These are phyloP conservation scores for Neofusicoccum laricinum DNA, from an alignment of 2,329 filamentous ascomycete species.

Conservation along the genomic window DNA sequence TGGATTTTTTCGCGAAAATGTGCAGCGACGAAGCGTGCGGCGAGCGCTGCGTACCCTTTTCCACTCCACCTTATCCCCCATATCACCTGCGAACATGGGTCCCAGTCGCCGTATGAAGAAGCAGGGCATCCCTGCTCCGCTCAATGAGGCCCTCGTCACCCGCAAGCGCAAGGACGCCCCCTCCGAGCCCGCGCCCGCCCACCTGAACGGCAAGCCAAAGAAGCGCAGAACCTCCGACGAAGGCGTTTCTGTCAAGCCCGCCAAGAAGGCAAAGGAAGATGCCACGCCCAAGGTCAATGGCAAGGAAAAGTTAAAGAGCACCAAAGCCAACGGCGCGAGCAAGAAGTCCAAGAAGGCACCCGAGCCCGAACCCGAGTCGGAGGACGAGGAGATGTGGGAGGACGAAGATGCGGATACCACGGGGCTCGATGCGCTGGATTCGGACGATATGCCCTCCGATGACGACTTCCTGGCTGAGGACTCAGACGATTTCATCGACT, in stretches of 20 bases:
- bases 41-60: not conserved
- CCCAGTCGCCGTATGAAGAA: conserved; percentile 91
- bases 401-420: conserved; percentile 38
- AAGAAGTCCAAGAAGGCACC: conserved; percentile 30
- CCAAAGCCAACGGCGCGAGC: conserved; percentile 16
- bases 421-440: conserved; percentile 39
- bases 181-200: conserved; percentile 47
- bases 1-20: conserved; percentile 6
- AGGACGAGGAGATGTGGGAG: conserved; percentile 26
- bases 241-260: conserved; percentile 36
- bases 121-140: conserved; percentile 79
- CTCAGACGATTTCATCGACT: conserved; percentile 54
- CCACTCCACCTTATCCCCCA: not conserved
- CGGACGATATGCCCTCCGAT: conserved; percentile 35
- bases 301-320: conserved; percentile 20
- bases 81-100: conserved; percentile 63
- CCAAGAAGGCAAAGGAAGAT: conserved; percentile 40
- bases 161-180: conserved; percentile 85
- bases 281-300: conserved; percentile 31
- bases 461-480: conserved; percentile 42
- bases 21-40: not conserved
- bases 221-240: conserved; percentile 62
- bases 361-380: conserved; percentile 25
- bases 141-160: conserved; percentile 71
- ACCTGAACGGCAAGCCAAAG: conserved; percentile 46